Base-by-base conservation (phyloP, 2,329 filamentous ascomycete genomes). In the Pyrenochaeta sp. region DNA sequence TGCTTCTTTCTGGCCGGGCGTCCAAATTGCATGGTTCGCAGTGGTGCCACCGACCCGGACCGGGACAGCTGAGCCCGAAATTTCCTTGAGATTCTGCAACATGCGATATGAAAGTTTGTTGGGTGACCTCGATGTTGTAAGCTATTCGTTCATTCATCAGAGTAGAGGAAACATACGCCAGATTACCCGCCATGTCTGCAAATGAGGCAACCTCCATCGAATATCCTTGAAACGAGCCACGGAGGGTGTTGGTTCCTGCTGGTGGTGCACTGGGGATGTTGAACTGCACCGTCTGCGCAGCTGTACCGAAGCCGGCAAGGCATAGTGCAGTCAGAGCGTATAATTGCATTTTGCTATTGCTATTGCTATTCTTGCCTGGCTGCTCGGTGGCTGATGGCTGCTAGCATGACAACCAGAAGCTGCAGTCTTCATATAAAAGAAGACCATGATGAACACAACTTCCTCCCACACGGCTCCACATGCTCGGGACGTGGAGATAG, bases 171-270 rank as follows among this genome's bases (percentile, higher is more conserved):
- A 35, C 42, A 4, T 48, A 53, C 49, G 37, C 39, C 13, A 46
- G 2, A 20, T 53, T 51, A 11, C 53, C 53, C 11, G 53, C 49
- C 10, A 55, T 43, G 26, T 49, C 41, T 22, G 43, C 30, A 28
- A 51, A 55, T 8, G 53, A 53, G 13, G 53, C 52, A 14, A 53
- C 20, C 26, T 55, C 49, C 49, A 55, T 51, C 10, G 49, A 55
- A 32, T 46, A 55, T 2, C 49, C 46, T 26, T 55, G 53, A 13
- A 48, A 55, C 2, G 49, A 43, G 19, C 46, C 44, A 39, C 35
- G 32, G 13, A 53, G 30, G 7, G 26, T 42, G 11, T 46, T 41
- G 2, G 44, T 53, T 7, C 53, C 53, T 19, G 36, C 15, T 20
- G 49, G 43, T 15, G 49, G 53, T 14, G 26, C 17, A 21, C 48